Conservation (phyloP, 768 basidiomycete genomes). For the Hysterangium stoloniferum region DNA sequence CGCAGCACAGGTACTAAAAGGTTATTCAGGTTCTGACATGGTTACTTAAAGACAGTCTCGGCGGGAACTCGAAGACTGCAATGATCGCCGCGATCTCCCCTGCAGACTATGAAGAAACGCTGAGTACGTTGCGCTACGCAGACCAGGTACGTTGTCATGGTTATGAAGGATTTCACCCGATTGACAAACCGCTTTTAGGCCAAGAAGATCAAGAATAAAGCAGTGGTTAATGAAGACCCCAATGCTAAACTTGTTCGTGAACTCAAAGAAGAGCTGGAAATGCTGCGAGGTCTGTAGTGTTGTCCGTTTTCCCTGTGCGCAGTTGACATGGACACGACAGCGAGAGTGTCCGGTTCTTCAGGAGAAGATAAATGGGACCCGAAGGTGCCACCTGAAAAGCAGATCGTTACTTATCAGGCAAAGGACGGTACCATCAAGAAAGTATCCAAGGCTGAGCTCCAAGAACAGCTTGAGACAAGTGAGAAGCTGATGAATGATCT, state of each 20-base stretch:
- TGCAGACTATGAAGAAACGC: constrained; percentile 97
- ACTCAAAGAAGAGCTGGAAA: constrained; percentile 95
- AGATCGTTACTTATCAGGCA: constrained; percentile 90
- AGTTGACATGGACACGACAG: constrained; percentile 25
- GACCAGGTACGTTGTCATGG: constrained; percentile 46
- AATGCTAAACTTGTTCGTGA: constrained; percentile 98
- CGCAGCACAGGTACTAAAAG: neutral
- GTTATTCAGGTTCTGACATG: constrained; percentile 80
- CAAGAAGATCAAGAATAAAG: constrained; percentile 99
- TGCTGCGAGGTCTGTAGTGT: constrained; percentile 62
- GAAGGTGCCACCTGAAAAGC: constrained; percentile 83
- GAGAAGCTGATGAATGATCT: constrained; percentile 92
- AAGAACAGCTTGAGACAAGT: constrained; percentile 92
- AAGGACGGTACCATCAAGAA: constrained; percentile 92
- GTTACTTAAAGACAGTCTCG: constrained; percentile 95
- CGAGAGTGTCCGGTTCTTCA: constrained; percentile 62
- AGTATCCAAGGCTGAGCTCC: constrained; percentile 93
- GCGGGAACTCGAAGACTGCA: constrained; percentile 95
- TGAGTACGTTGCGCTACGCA: constrained; percentile 94
- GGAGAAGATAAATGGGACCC: constrained; percentile 80
- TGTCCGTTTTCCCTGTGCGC: constrained; percentile 12
- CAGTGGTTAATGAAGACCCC: constrained; percentile 98
- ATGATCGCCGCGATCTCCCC: constrained; percentile 99
- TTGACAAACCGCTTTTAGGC: constrained; percentile 35
- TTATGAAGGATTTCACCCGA: neutral